phyloP scores from a whole-genome alignment of 805 yeast genomes.

The Barnettozyma vustinii region DNA sequence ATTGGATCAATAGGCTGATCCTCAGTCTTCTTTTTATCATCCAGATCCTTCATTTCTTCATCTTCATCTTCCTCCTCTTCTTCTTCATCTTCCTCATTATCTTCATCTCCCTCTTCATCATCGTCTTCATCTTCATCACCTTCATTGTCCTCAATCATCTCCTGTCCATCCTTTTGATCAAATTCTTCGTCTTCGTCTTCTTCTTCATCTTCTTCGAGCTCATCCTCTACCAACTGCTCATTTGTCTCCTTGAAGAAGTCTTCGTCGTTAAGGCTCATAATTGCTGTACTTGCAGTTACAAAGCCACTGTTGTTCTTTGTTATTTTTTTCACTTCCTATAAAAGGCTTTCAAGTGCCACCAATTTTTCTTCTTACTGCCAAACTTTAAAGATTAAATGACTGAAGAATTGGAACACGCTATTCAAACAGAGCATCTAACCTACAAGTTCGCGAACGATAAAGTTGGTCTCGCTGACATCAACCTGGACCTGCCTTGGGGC shows the following conservation, averaged over 20 bases:
- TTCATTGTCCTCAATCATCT: constrained; percentile 18
- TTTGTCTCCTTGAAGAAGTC: constrained; percentile 23
- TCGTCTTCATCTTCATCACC: constrained; percentile 20
- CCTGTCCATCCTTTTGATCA: constrained; percentile 13
- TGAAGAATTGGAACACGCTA: constrained; percentile 34
- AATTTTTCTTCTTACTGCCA: background rate
- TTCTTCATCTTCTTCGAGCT: constrained; percentile 21
- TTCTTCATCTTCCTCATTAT: constrained; percentile 25
- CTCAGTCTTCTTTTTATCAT: constrained; percentile 12
- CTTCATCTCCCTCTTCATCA: constrained; percentile 25
- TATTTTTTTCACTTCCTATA: background rate
- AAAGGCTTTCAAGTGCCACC: background rate
- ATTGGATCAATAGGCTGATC: constrained; percentile 4
- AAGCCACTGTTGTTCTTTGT: background rate
- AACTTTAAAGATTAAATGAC: background rate
- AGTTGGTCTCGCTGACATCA: constrained; percentile 64
- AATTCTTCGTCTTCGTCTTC: constrained; percentile 8
- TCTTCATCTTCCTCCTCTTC: constrained; percentile 26
- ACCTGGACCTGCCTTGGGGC: constrained; percentile 58
- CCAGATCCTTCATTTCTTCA: constrained; percentile 19
- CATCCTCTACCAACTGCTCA: constrained; percentile 22
- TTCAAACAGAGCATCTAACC: constrained; percentile 57
- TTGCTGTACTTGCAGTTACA: background rate
- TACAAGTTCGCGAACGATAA: constrained; percentile 61
- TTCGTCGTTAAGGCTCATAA: constrained; percentile 15